These are phyloP conservation scores for Candida adriatica DNA, from an alignment of 805 yeast species.

Conservation along the genomic window DNA sequence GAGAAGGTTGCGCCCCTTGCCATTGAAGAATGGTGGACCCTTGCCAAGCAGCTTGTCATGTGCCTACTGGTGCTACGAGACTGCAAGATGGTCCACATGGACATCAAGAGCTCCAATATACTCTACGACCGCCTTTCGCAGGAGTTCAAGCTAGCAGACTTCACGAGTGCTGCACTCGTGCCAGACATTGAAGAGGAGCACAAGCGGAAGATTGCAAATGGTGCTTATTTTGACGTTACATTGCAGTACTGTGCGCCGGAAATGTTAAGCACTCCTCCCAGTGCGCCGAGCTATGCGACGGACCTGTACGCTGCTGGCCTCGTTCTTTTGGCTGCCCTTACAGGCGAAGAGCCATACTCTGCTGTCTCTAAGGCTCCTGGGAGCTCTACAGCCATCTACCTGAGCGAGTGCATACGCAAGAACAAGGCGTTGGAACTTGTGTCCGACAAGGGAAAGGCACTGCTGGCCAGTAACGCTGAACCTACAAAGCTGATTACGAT, in stretches of 20 bases:
- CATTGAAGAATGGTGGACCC: slow-evolving; percentile 29
- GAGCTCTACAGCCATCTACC: slow-evolving; percentile 21
- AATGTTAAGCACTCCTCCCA: slow-evolving; percentile 24
- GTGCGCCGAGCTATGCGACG: slow-evolving; percentile 28
- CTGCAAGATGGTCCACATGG: slow-evolving; percentile 36
- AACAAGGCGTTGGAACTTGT: slow-evolving; percentile 28
- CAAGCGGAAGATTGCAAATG: slow-evolving; percentile 13
- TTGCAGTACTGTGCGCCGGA: slow-evolving; percentile 44
- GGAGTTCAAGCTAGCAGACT: slow-evolving; percentile 38
- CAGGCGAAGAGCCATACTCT: slow-evolving; percentile 39
- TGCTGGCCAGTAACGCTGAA: slow-evolving; percentile 16
- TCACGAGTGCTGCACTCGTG: slow-evolving; percentile 31
- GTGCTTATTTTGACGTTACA: slow-evolving; percentile 27
- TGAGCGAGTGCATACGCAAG: slow-evolving; percentile 28
- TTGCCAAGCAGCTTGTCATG: slow-evolving; percentile 23
- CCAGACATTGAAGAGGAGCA: slow-evolving; percentile 16
- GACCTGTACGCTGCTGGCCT: slow-evolving; percentile 43
- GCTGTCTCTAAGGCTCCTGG: slow-evolving; percentile 6
- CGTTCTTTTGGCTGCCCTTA: slow-evolving; percentile 36
- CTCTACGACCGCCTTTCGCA: slow-evolving; percentile 22
- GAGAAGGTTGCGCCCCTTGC: slow-evolving; percentile 17
- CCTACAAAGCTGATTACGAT: slow-evolving; percentile 20
- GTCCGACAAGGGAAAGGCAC: slow-evolving; percentile 20
- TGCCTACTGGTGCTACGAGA: slow-evolving; percentile 22
- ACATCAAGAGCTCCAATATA: slow-evolving; percentile 40